Evolutionary conservation across 2,329 filamentous ascomycete genomes (phyloP).

Genomic region (Raffaelea deltoideospora): DNA sequence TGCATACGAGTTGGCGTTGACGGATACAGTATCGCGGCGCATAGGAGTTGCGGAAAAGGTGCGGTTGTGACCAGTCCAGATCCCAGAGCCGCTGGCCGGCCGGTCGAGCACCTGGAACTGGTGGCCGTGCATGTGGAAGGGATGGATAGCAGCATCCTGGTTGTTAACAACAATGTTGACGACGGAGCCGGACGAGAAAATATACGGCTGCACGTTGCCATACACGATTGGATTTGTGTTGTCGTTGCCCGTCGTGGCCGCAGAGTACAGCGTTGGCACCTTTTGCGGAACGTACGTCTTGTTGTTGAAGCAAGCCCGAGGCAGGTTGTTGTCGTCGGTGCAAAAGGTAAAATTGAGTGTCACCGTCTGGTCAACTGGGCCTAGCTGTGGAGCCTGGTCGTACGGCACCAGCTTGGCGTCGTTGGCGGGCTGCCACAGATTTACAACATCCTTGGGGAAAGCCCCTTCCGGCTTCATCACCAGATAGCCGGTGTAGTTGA

Average conservation of each 20-base stretch:
- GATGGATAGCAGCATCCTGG: conserved; percentile 28
- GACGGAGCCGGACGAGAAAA: conserved; percentile 21
- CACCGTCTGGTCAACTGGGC: conserved; percentile 37
- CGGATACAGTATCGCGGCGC: conserved; percentile 21
- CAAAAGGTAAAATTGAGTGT: conserved; percentile 42
- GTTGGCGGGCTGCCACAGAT: conserved; percentile 37
- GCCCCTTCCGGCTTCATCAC: conserved; percentile 19
- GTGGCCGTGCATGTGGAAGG: conserved; percentile 39
- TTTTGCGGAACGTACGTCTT: conserved; percentile 51
- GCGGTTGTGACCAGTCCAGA: conserved; percentile 18
- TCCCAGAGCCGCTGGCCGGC: conserved; percentile 19
- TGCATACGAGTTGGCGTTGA: conserved; percentile 27
- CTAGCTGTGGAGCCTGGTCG: conserved; percentile 18
- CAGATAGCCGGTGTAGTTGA: conserved; percentile 29
- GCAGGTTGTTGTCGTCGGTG: conserved; percentile 43
- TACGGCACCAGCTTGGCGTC: conserved; percentile 44
- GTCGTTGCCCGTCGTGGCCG: conserved; percentile 36
- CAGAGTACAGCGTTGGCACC: conserved; percentile 59
- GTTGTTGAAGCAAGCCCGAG: conserved; percentile 49
- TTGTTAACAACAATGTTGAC: conserved; percentile 37
- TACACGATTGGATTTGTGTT: conserved; percentile 27
- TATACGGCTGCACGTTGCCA: conserved; percentile 25
- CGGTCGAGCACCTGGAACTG: conserved; percentile 38
- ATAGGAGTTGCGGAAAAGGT: conserved; percentile 15
- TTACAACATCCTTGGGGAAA: conserved; percentile 16